phyloP scores from a whole-genome alignment of 352 stramenopile species.

The Globisporangium rhizosaccharum region DNA sequence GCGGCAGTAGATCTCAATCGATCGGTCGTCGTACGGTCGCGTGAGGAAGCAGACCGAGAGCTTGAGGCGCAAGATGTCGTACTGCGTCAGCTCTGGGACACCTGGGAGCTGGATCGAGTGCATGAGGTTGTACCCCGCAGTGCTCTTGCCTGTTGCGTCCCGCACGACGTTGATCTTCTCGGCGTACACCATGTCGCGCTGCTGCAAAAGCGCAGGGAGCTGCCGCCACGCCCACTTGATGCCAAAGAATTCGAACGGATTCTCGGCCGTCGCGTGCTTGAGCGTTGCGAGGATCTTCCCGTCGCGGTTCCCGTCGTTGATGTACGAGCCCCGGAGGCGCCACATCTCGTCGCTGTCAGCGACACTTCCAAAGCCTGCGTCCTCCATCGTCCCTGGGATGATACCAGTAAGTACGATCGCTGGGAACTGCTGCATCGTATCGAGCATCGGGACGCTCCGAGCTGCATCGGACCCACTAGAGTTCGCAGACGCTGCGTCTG shows the following conservation, averaged over 20 bases:
- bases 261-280: constrained; percentile 17
- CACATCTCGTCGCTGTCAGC: constrained; percentile 33
- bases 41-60: constrained; percentile 28
- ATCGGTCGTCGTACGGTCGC: constrained; percentile 12
- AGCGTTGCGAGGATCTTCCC: constrained; percentile 32
- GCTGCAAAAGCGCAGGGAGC: background rate
- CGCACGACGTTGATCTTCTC: constrained; percentile 9
- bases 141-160: constrained; percentile 2
- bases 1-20: constrained; percentile 26
- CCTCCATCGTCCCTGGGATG: constrained; percentile 35
- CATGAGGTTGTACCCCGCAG: constrained; percentile 10
- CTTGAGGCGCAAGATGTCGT: constrained; percentile 18
- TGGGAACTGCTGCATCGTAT: constrained; percentile 9
- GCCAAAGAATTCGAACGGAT: constrained; percentile 42
- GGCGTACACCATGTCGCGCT: constrained; percentile 12
- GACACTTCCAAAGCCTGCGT: constrained; percentile 33
- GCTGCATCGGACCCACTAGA: too few species aligned
- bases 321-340: constrained; percentile 31
- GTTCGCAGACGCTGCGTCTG: background rate
- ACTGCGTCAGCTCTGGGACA: constrained; percentile 12
- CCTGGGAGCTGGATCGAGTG: constrained; percentile 11
- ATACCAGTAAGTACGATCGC: constrained; percentile 31
- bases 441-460: too few species aligned
- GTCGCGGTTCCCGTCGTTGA: constrained; percentile 32
- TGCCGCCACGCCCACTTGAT: constrained; percentile 35